Conservation (phyloP, 2,329 filamentous ascomycete genomes). For the Diaporthe ampelina region DNA sequence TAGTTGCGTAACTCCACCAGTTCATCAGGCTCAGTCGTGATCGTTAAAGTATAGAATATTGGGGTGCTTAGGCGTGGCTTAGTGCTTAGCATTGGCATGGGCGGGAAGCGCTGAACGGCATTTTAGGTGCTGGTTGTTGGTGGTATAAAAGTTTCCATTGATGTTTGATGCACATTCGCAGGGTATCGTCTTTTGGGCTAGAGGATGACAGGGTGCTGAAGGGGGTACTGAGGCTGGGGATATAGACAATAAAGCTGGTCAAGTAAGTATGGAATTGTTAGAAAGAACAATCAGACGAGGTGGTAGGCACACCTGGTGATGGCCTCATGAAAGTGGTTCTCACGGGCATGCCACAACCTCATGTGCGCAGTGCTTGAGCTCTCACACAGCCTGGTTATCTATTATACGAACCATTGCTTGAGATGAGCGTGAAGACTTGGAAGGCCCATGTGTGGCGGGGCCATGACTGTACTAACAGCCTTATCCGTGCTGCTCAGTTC, state of each 20-base stretch:
- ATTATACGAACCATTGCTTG: no score
- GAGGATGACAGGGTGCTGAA: neutral
- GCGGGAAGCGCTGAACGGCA: constrained; percentile 19
- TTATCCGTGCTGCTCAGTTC: neutral
- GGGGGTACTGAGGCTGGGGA: neutral
- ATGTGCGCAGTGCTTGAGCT: neutral
- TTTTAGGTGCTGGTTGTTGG: neutral
- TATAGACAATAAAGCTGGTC: constrained; percentile 22
- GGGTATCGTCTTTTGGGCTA: constrained; percentile 13
- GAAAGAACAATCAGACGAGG: neutral
- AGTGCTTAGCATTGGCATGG: constrained; percentile 8
- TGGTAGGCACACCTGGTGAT: neutral
- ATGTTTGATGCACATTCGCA: constrained; percentile 17
- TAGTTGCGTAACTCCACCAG: constrained; percentile 49
- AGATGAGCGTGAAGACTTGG: neutral
- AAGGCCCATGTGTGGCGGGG: neutral
- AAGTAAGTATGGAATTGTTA: neutral
- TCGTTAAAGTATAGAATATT: constrained; percentile 16
- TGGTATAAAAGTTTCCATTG: constrained; percentile 22
- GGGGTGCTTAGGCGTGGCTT: neutral
- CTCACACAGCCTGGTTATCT: neutral
- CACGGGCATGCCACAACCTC: neutral
- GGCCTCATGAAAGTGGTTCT: neutral
- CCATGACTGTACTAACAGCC: neutral
- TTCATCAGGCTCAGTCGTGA: constrained; percentile 17